phyloP scores from a whole-genome alignment of 371 early-diverging fungal species.

The Mucor circinelloides region DNA sequence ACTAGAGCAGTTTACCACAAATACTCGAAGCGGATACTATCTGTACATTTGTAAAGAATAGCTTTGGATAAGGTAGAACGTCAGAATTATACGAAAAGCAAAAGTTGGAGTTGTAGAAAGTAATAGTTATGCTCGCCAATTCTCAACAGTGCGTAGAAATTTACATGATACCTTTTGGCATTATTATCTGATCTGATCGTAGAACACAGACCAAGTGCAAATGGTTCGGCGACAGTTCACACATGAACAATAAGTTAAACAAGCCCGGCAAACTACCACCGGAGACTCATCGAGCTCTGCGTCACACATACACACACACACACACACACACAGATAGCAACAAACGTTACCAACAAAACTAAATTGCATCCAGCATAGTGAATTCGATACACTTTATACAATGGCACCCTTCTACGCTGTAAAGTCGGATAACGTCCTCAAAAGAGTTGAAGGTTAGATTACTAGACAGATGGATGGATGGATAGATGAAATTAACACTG shows the following conservation, averaged over 20 bases:
- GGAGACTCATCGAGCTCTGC: not conserved
- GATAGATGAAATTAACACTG: conserved; percentile 6
- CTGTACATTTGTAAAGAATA: too few species aligned
- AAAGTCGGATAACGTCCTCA: conserved; percentile 53
- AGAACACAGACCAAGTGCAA: not conserved
- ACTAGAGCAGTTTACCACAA: too few species aligned
- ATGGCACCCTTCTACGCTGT: conserved; percentile 55
- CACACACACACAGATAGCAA: not conserved
- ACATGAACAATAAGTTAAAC: not conserved
- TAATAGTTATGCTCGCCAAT: too few species aligned
- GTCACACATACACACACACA: not conserved
- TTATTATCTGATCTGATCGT: not conserved
- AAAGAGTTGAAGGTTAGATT: conserved; percentile 52
- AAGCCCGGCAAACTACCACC: not conserved
- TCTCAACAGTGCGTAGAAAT: too few species aligned
- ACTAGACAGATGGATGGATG: conserved; percentile 30
- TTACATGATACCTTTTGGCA: too few species aligned
- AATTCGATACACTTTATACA: conserved; percentile 15
- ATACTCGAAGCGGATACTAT: too few species aligned
- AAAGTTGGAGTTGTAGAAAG: too few species aligned
- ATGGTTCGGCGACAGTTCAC: not conserved
- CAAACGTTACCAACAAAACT: not conserved
- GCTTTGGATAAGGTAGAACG: too few species aligned
- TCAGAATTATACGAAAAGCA: too few species aligned
- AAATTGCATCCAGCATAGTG: not conserved